These are phyloP conservation scores for Saururus chinensis DNA, from an alignment of 164 flowering plant species.

Conservation along the genomic window DNA sequence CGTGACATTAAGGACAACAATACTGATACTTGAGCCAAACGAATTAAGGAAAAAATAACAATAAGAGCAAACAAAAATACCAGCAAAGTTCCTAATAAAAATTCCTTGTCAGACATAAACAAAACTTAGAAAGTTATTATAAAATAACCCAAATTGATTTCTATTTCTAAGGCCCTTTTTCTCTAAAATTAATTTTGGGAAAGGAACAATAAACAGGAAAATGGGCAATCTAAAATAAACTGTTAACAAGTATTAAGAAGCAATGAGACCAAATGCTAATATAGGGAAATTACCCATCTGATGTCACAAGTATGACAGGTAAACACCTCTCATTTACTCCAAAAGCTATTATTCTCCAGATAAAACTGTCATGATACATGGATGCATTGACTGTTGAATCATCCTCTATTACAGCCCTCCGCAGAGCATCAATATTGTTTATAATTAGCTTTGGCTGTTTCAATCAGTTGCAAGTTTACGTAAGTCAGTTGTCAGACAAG, in stretches of 20 bases:
- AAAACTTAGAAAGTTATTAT: too few species aligned
- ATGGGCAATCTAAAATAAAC: background rate
- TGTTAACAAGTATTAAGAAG: background rate
- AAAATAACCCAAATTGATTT: too few species aligned
- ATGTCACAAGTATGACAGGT: slow-evolving; percentile 71
- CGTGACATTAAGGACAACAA: too few species aligned
- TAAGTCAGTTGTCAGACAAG: background rate
- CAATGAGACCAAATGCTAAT: too few species aligned
- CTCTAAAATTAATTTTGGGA: too few species aligned
- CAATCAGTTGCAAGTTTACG: background rate
- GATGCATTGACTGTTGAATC: slow-evolving; percentile 54
- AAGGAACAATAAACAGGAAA: background rate
- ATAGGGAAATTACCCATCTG: slow-evolving; percentile 51
- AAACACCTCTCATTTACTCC: slow-evolving; percentile 70
- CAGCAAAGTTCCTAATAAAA: too few species aligned
- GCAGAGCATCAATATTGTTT: slow-evolving; percentile 76
- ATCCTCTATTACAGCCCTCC: slow-evolving; percentile 46
- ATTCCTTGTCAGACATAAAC: too few species aligned
- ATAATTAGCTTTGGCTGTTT: slow-evolving; percentile 92
- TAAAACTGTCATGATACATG: slow-evolving; percentile 79
- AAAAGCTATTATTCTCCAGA: slow-evolving; percentile 77
- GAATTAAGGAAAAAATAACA: too few species aligned
- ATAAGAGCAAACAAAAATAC: too few species aligned
- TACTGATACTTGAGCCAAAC: too few species aligned
- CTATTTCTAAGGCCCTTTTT: too few species aligned